Conservation (phyloP, 129 eudicot species). For the Arctium lappa region DNA sequence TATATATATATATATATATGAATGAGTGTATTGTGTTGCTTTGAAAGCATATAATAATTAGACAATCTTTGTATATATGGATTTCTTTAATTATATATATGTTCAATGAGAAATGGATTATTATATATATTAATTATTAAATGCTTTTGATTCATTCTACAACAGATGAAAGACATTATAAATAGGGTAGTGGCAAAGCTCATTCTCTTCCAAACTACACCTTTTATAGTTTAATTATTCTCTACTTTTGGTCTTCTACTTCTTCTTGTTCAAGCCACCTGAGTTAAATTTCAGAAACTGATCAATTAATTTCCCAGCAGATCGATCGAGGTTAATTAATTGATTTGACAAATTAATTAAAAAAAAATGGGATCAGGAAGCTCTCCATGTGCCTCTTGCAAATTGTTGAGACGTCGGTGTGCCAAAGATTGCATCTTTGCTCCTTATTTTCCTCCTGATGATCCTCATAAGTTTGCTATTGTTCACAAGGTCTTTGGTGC, state of each 20-base stretch:
- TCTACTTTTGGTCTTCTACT: conserved; percentile 10
- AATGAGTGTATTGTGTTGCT: background rate
- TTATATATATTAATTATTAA: background rate
- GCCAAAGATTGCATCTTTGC: conserved; percentile 91
- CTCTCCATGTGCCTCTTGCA: conserved; percentile 98
- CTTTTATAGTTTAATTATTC: conserved; percentile 23
- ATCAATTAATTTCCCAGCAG: background rate
- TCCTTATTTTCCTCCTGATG: conserved; percentile 96
- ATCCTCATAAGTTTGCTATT: conserved; percentile 96
- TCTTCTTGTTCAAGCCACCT: conserved; percentile 20
- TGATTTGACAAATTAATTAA: background rate
- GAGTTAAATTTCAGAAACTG: background rate
- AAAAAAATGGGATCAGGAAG: conserved; percentile 65
- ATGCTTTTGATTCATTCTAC: conserved; percentile 25
- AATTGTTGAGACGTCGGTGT: conserved; percentile 79
- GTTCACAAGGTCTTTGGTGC: conserved; percentile 98
- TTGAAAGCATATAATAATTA: background rate
- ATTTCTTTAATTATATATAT: background rate
- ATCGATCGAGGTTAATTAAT: background rate
- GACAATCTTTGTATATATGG: background rate
- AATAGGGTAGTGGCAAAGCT: conserved; percentile 43
- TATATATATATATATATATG: background rate
- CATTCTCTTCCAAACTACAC: conserved; percentile 52
- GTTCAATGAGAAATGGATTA: too few species aligned
- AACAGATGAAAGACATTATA: conserved; percentile 41